Percentiles rank a stretch among this genome's conserved stretches.
Evolutionary conservation across 352 stramenopile species (phyloP).

Genomic region (Globisporangium recalcitrans): DNA sequence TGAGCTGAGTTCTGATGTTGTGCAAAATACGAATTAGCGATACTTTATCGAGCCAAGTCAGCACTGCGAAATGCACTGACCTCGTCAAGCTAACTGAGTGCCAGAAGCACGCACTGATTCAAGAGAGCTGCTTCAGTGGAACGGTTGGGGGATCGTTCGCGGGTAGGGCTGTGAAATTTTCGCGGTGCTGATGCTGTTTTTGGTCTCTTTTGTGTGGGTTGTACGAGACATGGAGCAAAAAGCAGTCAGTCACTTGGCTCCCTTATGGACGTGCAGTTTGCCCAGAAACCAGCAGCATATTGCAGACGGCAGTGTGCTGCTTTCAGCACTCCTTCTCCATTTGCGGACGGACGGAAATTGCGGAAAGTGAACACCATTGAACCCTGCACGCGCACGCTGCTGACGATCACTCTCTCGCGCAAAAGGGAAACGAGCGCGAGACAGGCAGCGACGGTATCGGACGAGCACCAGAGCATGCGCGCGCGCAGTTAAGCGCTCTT

Average conservation of each 20-base stretch:
- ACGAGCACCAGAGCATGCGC: constrained; percentile 8
- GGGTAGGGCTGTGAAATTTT: constrained; percentile 79
- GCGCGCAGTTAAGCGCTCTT: background rate
- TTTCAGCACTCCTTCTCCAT: background rate
- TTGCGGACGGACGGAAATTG: constrained; percentile 4
- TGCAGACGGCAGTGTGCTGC: too few species aligned
- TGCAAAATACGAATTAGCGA: background rate
- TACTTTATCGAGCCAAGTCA: background rate
- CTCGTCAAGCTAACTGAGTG: background rate
- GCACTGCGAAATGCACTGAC: background rate
- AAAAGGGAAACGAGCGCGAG: background rate
- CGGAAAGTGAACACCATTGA: background rate
- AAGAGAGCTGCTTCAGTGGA: background rate
- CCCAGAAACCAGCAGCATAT: constrained; percentile 1
- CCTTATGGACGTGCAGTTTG: background rate
- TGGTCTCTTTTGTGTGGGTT: constrained; percentile 1
- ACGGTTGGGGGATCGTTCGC: background rate
- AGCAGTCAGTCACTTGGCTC: background rate
- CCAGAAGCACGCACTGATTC: background rate
- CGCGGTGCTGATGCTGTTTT: constrained; percentile 15
- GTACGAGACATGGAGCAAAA: background rate
- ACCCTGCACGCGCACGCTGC: background rate
- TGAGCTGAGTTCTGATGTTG: background rate
- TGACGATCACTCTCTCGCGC: background rate
- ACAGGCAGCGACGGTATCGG: background rate